Base-by-base conservation (phyloP, 2,329 filamentous ascomycete species). In the Aspergillus quadricinctus region DNA sequence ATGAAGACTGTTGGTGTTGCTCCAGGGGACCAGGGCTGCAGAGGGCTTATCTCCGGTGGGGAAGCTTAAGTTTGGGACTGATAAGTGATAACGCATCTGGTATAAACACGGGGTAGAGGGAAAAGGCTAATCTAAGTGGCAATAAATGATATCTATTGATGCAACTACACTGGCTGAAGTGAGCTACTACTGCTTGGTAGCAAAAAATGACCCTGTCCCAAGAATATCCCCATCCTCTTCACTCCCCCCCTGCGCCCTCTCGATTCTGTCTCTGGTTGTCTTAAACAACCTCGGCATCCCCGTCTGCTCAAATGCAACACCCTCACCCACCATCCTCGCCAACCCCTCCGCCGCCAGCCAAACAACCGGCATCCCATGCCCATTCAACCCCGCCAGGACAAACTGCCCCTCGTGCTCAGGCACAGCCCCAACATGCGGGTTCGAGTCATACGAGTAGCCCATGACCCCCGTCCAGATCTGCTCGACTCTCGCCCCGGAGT, bases 301-400 rank as follows among this genome's bases (percentile, higher is more conserved):
- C 2, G 68, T 69, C 10, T 63, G 64, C 4, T 67, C 65, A 3
- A 72, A 68, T 0, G 58, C 21, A 5, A 61, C 58, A 1, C 55
- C 59, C 7, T 64, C 61, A 10, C 64, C 57, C 55, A 85, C 78
- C 80, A 86, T 84, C 19, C 74, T 69, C 1, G 78, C 81, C 55
- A 88, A 63, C 0, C 80, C 85, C 62, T 80, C 79, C 0, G 83
- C 83, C 31, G 80, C 81, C 66, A 83, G 80, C 72, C 83, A 82
- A 54, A 83, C 84, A 19, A 84, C 68, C 0, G 84, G 84, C 86
- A 88, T 88, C 0, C 85, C 84, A 68, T 88, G 83, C 0, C 86
- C 86, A 64, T 87, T 86, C 61, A 88, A 88, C 1, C 83, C 80
- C 1, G 81, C 83, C 14, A 77, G 78, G 2, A 85, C 73, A 77